These are phyloP conservation scores for Penicillium flavigenum DNA, from an alignment of 495 filamentous ascomycete species.

Conservation along the genomic window DNA sequence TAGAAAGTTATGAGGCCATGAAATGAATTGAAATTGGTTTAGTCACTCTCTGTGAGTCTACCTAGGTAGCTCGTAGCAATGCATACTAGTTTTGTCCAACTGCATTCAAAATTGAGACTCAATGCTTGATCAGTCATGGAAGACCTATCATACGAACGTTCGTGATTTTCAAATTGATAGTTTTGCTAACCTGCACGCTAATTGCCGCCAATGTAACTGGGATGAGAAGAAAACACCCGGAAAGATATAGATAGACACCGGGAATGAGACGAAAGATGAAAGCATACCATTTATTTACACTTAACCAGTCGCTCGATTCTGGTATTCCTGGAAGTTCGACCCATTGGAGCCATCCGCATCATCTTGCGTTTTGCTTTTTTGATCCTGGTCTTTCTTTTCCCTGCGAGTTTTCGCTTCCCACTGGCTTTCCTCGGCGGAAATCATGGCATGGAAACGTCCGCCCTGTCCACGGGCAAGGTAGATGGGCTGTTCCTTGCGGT, in stretches of 20 bases:
- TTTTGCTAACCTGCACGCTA: not conserved
- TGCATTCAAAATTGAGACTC: not conserved
- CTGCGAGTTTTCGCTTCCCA: constrained; percentile 52
- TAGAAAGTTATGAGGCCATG: not conserved
- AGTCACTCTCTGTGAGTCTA: not conserved
- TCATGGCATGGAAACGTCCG: constrained; percentile 56
- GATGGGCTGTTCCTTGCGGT: constrained; percentile 58
- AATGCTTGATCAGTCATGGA: no score
- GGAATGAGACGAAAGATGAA: not conserved
- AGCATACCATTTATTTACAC: not conserved
- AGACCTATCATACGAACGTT: not conserved
- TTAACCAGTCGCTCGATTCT: constrained; percentile 36
- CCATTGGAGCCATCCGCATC: constrained; percentile 28
- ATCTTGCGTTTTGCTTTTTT: constrained; percentile 26
- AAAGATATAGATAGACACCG: not conserved
- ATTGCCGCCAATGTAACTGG: not conserved
- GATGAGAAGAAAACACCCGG: not conserved
- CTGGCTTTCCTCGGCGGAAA: constrained; percentile 61
- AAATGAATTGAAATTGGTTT: not conserved
- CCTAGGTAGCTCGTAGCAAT: not conserved
- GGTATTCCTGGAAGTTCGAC: constrained; percentile 58
- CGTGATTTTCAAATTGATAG: not conserved
- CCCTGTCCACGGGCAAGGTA: constrained; percentile 64
- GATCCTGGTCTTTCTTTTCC: constrained; percentile 35
- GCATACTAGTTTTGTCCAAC: not conserved